Base-by-base conservation (phyloP, 257 asterid species). In the Solanum dulcamara region DNA sequence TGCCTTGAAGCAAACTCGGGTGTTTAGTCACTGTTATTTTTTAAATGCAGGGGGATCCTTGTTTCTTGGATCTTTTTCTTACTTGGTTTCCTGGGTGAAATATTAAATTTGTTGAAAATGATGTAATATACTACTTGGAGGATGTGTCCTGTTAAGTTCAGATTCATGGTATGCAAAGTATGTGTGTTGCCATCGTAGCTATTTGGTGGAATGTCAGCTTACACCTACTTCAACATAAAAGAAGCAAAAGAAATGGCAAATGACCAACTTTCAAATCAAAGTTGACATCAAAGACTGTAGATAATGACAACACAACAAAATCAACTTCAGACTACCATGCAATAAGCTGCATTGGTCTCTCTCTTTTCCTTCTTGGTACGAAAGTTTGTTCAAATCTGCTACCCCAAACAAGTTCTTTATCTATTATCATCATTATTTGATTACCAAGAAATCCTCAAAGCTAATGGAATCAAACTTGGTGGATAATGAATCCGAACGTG, bases 81-180 rank as follows among this genome's bases (percentile, higher is more conserved):
- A 37, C n/a, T n/a, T n/a, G n/a, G n/a, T 37, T 37, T 37, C 7
- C 40, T 37, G 40, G 40, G 40, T 7, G 7, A 37, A 37, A 37
- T 37, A 37, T 33, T 33, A 33, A 33, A 33, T 33, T 33, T 33
- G 37, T 33, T 33, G 37, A 33, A 33, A 33, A 33, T 33, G 37
- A 33, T 33, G 37, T 33, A 33, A 4, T 33, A 33, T 33, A 33
- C 37, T 33, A 33, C 37, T 2, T 2, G 37, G 37, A 33, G 37
- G 60, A 38, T 38, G 6, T 6, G 7, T 4, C 8, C 71, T 93
- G 8, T 93, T 93, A 48, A 90, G 90, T 37, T 93, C 97, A 18
- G 97, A 95, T 88, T 97, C 98, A 0, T 97, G 97, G 87, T 92
- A 57, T 38, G 44, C 44, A 38, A 6, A 95, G 98, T 89, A 88